These are phyloP conservation scores for Centrapalus pauciflorus DNA, from an alignment of 129 eudicot genomes.

Conservation along the genomic window DNA sequence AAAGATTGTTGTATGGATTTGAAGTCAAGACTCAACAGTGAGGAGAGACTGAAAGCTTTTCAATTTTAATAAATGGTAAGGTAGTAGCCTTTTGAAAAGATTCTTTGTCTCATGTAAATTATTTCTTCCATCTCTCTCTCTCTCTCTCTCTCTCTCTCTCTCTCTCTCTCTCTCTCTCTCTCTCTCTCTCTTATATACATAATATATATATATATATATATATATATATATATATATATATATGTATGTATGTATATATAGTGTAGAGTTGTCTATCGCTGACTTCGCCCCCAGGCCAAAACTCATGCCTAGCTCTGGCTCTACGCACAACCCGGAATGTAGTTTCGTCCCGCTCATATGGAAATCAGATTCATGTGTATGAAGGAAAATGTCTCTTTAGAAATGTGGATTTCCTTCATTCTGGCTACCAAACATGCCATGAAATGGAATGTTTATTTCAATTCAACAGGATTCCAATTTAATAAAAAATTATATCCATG, in stretches of 20 bases:
- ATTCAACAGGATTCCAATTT: no score
- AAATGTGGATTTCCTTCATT: no score
- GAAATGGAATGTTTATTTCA: no score
- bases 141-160: not conserved
- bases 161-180: not conserved
- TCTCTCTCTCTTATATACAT: not conserved
- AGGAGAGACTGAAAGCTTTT: slow-evolving; percentile 8
- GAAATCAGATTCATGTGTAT: no score
- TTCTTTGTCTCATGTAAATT: slow-evolving; percentile 7
- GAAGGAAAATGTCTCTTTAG: no score
- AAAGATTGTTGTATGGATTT: slow-evolving; percentile 3
- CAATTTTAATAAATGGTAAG: slow-evolving; percentile 9
- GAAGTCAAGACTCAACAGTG: slow-evolving; percentile 21
- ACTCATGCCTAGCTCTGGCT: no score
- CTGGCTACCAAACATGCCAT: no score
- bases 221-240: not conserved
- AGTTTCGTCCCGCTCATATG: no score
- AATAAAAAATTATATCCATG: no score
- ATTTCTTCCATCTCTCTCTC: not conserved
- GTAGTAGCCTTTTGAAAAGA: slow-evolving; percentile 16
- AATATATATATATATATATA: not conserved
- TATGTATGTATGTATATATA: not conserved
- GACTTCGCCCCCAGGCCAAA: no score
- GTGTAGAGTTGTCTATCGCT: no score
- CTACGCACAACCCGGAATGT: no score